phyloP scores from a whole-genome alignment of 2,329 filamentous ascomycete genomes.

The Fusarium anguioides region DNA sequence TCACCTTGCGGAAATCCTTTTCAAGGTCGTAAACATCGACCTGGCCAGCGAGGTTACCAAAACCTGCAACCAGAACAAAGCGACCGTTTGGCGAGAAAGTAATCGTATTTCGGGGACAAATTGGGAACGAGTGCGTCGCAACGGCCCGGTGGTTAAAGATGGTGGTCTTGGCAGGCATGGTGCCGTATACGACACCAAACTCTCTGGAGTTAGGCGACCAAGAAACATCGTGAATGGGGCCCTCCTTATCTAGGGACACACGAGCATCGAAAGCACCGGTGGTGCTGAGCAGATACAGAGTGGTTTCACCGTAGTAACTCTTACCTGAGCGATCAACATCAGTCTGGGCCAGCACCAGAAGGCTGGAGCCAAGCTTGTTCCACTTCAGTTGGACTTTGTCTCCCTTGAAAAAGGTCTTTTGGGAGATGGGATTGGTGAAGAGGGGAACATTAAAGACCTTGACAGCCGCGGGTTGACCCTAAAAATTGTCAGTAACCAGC shows the following conservation, averaged over 20 bases:
- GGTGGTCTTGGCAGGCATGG: constrained; percentile 98
- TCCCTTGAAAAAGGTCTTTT: constrained; percentile 99
- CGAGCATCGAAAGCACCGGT: constrained; percentile 93
- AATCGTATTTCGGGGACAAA: constrained; percentile 93
- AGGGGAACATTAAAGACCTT: constrained; percentile 95
- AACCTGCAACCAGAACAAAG: constrained; percentile 93
- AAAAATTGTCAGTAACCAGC: constrained; percentile 28
- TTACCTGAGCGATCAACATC: constrained; percentile 98
- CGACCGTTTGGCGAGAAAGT: constrained; percentile 92
- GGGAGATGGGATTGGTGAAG: constrained; percentile 84
- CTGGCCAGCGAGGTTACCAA: constrained; percentile 96
- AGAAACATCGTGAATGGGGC: constrained; percentile 96
- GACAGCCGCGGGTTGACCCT: constrained; percentile 93
- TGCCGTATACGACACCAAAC: constrained; percentile 97
- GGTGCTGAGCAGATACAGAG: constrained; percentile 91
- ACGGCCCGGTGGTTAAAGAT: constrained; percentile 94
- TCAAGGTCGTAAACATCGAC: constrained; percentile 98
- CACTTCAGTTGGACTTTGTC: constrained; percentile 99
- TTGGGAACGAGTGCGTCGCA: constrained; percentile 84
- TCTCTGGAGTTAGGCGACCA: constrained; percentile 99
- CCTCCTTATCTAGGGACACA: constrained; percentile 93
- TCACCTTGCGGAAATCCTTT: constrained; percentile 92
- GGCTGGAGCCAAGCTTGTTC: constrained; percentile 90
- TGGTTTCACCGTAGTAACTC: constrained; percentile 99
- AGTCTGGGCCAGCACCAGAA: constrained; percentile 96